A percentile compares a stretch with the other conserved stretches of the same genome.
phyloP scores from a whole-genome alignment of 192 early-diverging fungal genomes.

The Ambispora gerdemannii region DNA sequence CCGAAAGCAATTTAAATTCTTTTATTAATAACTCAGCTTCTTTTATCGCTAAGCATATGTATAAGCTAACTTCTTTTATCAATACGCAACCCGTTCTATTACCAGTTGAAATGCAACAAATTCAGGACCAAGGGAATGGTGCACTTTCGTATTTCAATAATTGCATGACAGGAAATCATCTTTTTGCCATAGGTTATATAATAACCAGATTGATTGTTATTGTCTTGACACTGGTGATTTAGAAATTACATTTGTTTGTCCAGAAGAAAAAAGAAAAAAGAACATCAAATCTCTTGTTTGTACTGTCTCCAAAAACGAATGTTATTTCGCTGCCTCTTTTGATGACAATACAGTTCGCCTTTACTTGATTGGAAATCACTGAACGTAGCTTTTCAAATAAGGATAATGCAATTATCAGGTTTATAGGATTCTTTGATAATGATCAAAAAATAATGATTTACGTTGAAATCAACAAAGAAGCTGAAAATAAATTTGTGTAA shows the following conservation, averaged over 20 bases:
- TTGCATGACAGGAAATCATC: no score
- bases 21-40: no score
- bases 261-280: background rate
- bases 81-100: no score
- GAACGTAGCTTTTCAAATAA: background rate
- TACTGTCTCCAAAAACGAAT: background rate
- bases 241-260: background rate
- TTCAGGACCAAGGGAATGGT: no score
- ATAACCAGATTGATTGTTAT: background rate
- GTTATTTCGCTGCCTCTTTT: background rate
- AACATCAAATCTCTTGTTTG: background rate
- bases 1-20: no score
- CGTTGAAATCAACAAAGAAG: no score
- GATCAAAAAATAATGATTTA: background rate
- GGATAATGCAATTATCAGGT: background rate
- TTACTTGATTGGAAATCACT: background rate
- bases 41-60: no score
- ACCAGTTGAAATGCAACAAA: no score
- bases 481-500: no score
- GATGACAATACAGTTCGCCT: background rate
- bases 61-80: no score
- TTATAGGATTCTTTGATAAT: background rate
- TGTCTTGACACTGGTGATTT: background rate
- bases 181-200: no score
- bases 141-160: no score